Percentiles rank a stretch among this genome's conserved stretches.
phyloP scores from a whole-genome alignment of 768 basidiomycete species.

The Tephrocybe rancida region DNA sequence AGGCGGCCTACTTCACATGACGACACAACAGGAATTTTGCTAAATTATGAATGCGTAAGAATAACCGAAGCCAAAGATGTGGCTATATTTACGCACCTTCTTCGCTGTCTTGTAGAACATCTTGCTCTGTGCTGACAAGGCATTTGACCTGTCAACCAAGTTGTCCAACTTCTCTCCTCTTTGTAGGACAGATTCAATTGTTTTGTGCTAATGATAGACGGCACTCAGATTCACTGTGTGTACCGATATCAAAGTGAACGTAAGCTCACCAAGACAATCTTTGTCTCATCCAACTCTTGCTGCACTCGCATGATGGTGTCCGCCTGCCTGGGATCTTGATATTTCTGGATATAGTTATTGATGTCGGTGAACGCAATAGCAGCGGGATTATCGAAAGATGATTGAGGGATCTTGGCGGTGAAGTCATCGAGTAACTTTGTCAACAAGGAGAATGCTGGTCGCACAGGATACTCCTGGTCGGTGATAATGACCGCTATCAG shows the following conservation, averaged over 20 bases:
- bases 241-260: not conserved
- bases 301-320: constrained; percentile 99
- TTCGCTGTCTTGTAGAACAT: constrained; percentile 99
- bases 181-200: constrained; percentile 95
- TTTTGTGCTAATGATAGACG: constrained; percentile 78
- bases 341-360: constrained; percentile 80
- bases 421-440: constrained; percentile 95
- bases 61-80: not conserved
- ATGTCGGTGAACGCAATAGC: constrained; percentile 79
- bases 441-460: constrained; percentile 94
- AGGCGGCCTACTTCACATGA: constrained; percentile 55
- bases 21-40: constrained; percentile 95
- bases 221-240: constrained; percentile 6
- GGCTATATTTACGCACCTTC: constrained; percentile 71
- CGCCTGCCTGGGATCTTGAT: constrained; percentile 96
- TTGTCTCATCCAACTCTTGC: constrained; percentile 97
- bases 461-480: constrained; percentile 94
- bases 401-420: constrained; percentile 73
- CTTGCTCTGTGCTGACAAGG: constrained; percentile 88
- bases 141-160: constrained; percentile 91
- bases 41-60: constrained; percentile 29
- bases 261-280: constrained; percentile 87
- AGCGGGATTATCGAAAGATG: constrained; percentile 64
- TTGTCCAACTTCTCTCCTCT: constrained; percentile 97
- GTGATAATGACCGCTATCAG: constrained; percentile 84